A percentile compares a stretch with the other conserved stretches of the same genome.
Conservation (phyloP, 2,329 filamentous ascomycete species). For the Dryadomyces quercus-mongolicae region DNA sequence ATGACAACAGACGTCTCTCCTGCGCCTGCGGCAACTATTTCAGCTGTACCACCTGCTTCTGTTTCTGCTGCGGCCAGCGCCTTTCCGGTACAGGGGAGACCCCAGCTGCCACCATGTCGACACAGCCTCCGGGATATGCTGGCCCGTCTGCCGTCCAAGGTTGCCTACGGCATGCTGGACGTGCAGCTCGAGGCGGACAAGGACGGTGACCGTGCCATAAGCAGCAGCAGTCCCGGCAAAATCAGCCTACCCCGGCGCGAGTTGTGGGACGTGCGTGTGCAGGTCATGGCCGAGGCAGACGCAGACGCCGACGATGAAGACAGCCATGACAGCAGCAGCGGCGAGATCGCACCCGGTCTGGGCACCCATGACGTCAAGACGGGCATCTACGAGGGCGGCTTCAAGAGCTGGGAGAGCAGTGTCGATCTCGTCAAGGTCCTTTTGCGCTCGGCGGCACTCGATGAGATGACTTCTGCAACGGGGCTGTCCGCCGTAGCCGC, state of each 20-base stretch:
- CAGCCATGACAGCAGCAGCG: conserved; percentile 29
- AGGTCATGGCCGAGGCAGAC: conserved; percentile 65
- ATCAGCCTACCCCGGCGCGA: conserved; percentile 58
- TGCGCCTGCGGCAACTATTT: conserved; percentile 8
- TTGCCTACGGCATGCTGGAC: conserved; percentile 53
- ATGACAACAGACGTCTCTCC: conserved; percentile 11
- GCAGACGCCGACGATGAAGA: conserved; percentile 54
- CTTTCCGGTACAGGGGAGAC: conserved; percentile 50
- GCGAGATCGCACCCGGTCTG: conserved; percentile 36
- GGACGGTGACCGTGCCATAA: conserved; percentile 24
- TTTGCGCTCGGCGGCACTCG: conserved; percentile 23
- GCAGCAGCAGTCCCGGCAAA: not conserved
- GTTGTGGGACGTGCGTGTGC: conserved; percentile 69
- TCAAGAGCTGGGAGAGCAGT: conserved; percentile 85
- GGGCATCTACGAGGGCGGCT: conserved; percentile 75
- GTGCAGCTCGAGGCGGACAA: conserved; percentile 41
- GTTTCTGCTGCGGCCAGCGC: conserved; percentile 27
- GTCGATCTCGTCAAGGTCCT: conserved; percentile 66
- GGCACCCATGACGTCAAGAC: conserved; percentile 65
- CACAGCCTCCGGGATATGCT: conserved; percentile 41
- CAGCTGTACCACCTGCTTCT: conserved; percentile 5
- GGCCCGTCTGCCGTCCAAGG: conserved; percentile 55
- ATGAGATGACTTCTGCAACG: conserved; percentile 17
- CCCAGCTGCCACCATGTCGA: conserved; percentile 40
- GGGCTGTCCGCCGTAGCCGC: conserved; percentile 5